Percentiles rank a stretch among this genome's conserved stretches.
Conservation (phyloP, 2,329 filamentous ascomycete genomes). For the Alternaria sp. region DNA sequence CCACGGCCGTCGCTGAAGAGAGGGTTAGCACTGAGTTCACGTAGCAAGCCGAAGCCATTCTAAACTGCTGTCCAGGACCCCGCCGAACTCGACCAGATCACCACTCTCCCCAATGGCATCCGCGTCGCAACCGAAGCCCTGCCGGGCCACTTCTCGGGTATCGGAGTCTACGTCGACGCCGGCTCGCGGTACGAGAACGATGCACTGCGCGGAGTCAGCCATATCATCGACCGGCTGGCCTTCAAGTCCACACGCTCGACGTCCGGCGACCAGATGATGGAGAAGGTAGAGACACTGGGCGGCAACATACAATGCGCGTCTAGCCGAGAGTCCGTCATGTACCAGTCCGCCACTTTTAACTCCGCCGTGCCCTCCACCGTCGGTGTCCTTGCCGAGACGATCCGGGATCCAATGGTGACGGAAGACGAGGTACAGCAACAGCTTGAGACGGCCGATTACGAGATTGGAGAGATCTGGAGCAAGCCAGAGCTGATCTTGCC, state of each 20-base stretch:
- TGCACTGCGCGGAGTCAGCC: conserved; percentile 84
- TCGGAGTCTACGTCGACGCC: conserved; percentile 94
- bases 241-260: conserved; percentile 84
- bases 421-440: conserved; percentile 87
- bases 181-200: conserved; percentile 93
- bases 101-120: conserved; percentile 87
- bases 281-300: conserved; percentile 84
- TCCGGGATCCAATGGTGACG: conserved; percentile 82
- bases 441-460: conserved; percentile 89
- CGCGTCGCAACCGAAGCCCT: conserved; percentile 94
- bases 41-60: conserved; percentile 6
- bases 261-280: conserved; percentile 82
- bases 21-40: conserved; percentile 32
- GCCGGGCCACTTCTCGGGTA: conserved; percentile 90
- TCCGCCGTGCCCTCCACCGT: conserved; percentile 83
- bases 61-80: conserved; percentile 66
- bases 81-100: conserved; percentile 84
- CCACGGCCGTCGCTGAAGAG: conserved; percentile 43
- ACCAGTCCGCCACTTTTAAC: conserved; percentile 98
- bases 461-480: conserved; percentile 96
- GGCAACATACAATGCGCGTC: conserved; percentile 98
- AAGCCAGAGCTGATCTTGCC: conserved; percentile 96
- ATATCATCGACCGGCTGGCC: conserved; percentile 93
- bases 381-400: conserved; percentile 88
- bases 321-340: conserved; percentile 95